These are phyloP conservation scores for Lipomyces starkeyi DNA, from an alignment of 805 yeast genomes.

Conservation along the genomic window DNA sequence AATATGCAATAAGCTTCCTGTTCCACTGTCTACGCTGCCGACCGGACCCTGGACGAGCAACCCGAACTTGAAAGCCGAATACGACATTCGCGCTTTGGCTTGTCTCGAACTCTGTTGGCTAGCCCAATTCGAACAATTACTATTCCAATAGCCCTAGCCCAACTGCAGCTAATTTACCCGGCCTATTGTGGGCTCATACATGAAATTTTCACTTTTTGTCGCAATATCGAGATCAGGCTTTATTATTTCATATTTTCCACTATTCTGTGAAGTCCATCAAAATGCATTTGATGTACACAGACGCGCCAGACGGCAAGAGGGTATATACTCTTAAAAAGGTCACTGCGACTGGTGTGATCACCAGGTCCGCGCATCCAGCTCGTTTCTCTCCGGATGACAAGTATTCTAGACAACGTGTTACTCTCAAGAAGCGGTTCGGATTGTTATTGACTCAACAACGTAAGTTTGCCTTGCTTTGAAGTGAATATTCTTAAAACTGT, in stretches of 20 bases:
- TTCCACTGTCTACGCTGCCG: too few species aligned
- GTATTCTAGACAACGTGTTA: slow-evolving; percentile 98
- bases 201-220: background rate
- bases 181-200: background rate
- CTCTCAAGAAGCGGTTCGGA: slow-evolving; percentile 91
- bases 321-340: slow-evolving; percentile 85
- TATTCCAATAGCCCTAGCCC: background rate
- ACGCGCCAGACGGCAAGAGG: slow-evolving; percentile 94
- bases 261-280: slow-evolving; percentile 32
- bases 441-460: slow-evolving; percentile 82
- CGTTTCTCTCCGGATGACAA: slow-evolving; percentile 99
- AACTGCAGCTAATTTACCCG: background rate
- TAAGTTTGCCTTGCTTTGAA: slow-evolving; percentile 16
- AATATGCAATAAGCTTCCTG: too few species aligned
- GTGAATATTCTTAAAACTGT: background rate
- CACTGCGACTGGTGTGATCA: slow-evolving; percentile 87
- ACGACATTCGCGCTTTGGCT: background rate
- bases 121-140: background rate
- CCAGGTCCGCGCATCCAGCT: slow-evolving; percentile 99
- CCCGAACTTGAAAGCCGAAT: background rate
- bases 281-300: slow-evolving; percentile 99
- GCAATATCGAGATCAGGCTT: background rate
- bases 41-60: background rate
- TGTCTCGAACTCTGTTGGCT: too few species aligned
- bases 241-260: background rate